These are phyloP conservation scores for Teratosphaeria epicoccoides DNA, from an alignment of 2,329 filamentous ascomycete species.

Conservation along the genomic window DNA sequence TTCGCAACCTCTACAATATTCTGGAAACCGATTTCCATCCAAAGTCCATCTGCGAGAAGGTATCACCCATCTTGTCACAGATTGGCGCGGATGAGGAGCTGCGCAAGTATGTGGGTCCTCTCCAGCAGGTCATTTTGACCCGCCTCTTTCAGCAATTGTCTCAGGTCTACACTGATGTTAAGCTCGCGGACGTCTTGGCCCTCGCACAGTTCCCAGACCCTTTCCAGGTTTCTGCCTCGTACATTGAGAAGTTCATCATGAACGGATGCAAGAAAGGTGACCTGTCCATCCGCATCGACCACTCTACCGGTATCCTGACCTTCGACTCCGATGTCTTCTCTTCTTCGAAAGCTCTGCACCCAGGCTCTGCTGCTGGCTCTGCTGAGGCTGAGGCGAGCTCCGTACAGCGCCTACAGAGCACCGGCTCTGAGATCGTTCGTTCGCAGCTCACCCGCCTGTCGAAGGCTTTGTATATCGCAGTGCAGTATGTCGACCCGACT, in stretches of 20 bases:
- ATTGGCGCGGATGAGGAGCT: constrained; percentile 91
- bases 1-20: constrained; percentile 95
- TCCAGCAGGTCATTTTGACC: constrained; percentile 97
- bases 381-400: constrained; percentile 74
- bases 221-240: constrained; percentile 80
- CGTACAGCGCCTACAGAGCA: constrained; percentile 93
- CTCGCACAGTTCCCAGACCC: constrained; percentile 93
- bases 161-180: constrained; percentile 96
- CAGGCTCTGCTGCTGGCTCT: constrained; percentile 73
- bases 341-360: constrained; percentile 81
- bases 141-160: constrained; percentile 97
- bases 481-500: constrained; percentile 85
- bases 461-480: constrained; percentile 83
- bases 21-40: constrained; percentile 98
- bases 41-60: constrained; percentile 97
- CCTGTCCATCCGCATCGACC: constrained; percentile 88
- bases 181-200: constrained; percentile 83
- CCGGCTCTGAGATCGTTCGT: constrained; percentile 92
- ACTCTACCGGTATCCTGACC: constrained; percentile 86
- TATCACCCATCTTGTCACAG: constrained; percentile 86
- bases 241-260: constrained; percentile 99
- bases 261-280: constrained; percentile 99
- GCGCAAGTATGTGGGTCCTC: constrained; percentile 89
- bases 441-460: constrained; percentile 86
- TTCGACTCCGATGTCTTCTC: constrained; percentile 99